Evolutionary conservation across 495 filamentous ascomycete genomes (phyloP), one percentile per base, ranked within the genome.

Genomic region (Hypomontagnella monticulosa): DNA sequence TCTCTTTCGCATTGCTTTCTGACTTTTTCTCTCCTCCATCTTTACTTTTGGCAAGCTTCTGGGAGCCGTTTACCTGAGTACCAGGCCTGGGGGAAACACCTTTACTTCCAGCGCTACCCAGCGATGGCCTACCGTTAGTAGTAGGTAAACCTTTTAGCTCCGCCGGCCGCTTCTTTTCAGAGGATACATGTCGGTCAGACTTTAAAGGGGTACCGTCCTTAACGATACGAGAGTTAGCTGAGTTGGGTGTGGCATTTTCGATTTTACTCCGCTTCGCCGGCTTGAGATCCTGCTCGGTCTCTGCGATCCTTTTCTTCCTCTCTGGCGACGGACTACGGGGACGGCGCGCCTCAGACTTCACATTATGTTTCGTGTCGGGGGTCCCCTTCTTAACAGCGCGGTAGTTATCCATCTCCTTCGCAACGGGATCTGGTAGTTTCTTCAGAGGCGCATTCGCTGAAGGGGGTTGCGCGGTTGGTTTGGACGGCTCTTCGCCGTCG

Each of bases 401-500:
- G 16, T 68, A 23, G 47, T 51, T 43, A n/a, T 75, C 78, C 61
- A 66, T 70, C 20, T 76, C 77, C 10, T 63, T 69, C 16, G 55
- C 16, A 14, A 49, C 30, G 0, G 54, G 34, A 19, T 63, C 67
- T 3, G 66, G 19, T 27, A 41, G 14, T 7, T 67, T 67, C 40
- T 66, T 71, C 12, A 20, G 4, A 32, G 63, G 63, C 64, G 67
- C 62, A 44, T 64, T 65, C 63, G 59, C 55, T 48, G 67, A 68
- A 8, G 57, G 37, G n/a, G 59, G 52, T 32, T 57, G 63, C 48
- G 57, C 54, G n/a, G 50, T 41, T 42, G 54, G 20, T 46, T 71
- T 72, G 9, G 73, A 66, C 3, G 78, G 74, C 19, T 79, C 80
- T 27, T 74, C 66, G 37, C 78, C 78, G 57, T 76, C 76, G 47